Evolutionary conservation across 2,329 filamentous ascomycete genomes (phyloP).

Genomic region (Exophiala bonariae): DNA sequence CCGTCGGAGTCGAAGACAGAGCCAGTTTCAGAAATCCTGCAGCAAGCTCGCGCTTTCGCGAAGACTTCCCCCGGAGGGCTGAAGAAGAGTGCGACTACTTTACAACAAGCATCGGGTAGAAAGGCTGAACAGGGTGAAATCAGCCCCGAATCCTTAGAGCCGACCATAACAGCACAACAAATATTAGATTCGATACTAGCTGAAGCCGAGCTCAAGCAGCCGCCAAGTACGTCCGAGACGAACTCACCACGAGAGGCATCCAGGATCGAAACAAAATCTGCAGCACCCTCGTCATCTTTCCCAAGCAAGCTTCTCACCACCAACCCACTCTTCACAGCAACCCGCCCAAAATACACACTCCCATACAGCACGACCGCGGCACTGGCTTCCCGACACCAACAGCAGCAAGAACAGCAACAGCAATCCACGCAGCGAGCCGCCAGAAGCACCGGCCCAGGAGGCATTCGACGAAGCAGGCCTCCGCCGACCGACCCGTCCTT

Average conservation of each 20-base stretch:
- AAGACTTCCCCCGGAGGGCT: conserved; percentile 7
- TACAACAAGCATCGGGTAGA: conserved; percentile 2
- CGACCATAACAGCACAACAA: background rate
- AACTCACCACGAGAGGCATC: no score
- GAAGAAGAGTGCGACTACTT: background rate
- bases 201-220: no score
- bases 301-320: no score
- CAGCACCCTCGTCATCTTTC: background rate
- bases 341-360: background rate
- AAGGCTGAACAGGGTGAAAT: conserved; percentile 10
- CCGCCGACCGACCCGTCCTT: background rate
- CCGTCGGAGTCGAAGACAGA: background rate
- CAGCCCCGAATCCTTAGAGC: no score
- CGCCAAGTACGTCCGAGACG: no score
- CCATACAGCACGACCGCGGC: conserved; percentile 3
- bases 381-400: background rate
- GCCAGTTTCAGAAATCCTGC: conserved; percentile 13
- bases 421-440: no score
- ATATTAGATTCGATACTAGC: background rate
- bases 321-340: no score
- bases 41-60: conserved; percentile 14
- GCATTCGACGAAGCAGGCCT: no score
- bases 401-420: background rate
- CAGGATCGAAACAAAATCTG: no score
- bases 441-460: no score